A percentile compares a stretch with the other conserved stretches of the same genome.
Evolutionary conservation across 257 asterid species (phyloP).

Genomic region (Petrea volubilis): DNA sequence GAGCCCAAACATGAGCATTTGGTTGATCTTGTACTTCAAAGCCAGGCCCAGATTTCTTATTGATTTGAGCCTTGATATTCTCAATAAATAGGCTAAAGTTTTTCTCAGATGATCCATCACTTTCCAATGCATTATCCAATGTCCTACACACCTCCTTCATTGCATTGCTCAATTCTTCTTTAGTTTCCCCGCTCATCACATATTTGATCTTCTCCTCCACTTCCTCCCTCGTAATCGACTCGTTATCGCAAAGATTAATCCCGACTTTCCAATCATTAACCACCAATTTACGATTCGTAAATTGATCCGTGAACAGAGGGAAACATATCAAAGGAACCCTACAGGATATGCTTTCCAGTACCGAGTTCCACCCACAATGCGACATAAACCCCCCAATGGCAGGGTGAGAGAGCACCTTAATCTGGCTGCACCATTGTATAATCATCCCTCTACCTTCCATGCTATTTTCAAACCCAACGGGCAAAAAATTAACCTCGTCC

Average conservation of each 20-base stretch:
- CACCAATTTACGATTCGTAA: conserved; percentile 68
- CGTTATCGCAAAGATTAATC: conserved; percentile 49
- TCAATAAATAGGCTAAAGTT: conserved; percentile 50
- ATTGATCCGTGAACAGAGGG: conserved; percentile 71
- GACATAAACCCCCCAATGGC: conserved; percentile 67
- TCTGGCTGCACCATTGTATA: conserved; percentile 68
- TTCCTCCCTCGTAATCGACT: conserved; percentile 43
- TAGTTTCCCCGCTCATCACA: conserved; percentile 47
- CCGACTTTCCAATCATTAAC: conserved; percentile 79
- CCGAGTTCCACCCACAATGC: conserved; percentile 85
- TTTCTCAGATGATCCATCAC: conserved; percentile 57
- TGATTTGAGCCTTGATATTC: conserved; percentile 41
- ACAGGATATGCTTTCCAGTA: conserved; percentile 66
- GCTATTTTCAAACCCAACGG: conserved; percentile 36
- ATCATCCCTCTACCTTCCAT: conserved; percentile 49
- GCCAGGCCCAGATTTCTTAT: conserved; percentile 34
- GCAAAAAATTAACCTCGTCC: conserved; percentile 40
- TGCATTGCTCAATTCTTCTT: conserved; percentile 41
- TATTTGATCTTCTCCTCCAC: conserved; percentile 46
- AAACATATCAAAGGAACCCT: conserved; percentile 54
- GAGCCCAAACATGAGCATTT: conserved; percentile 36
- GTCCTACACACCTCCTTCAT: conserved; percentile 48
- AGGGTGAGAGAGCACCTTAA: conserved; percentile 59
- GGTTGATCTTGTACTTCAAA: conserved; percentile 24
- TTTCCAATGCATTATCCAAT: conserved; percentile 47